Conservation (phyloP, 148 eudicot genomes). For the Heliosperma pusillum region DNA sequence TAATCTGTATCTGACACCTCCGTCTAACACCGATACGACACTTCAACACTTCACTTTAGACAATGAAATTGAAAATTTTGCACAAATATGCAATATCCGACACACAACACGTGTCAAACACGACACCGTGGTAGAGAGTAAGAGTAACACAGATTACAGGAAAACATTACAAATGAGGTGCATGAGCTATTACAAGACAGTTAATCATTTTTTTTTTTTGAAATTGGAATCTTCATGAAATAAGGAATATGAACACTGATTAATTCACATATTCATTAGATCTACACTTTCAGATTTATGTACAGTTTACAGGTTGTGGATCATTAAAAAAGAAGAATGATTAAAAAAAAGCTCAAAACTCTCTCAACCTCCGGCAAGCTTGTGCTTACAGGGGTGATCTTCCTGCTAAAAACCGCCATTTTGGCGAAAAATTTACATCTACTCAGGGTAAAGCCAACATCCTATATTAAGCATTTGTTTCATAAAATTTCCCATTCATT, state of each 20-base stretch:
- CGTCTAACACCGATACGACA: too few relatives aligned
- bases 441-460: constrained; percentile 13
- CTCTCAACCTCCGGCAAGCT: constrained; percentile 59
- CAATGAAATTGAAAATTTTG: too few relatives aligned
- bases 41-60: too few relatives aligned
- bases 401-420: constrained; percentile 13
- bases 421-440: constrained; percentile 32
- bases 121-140: too few relatives aligned
- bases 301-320: constrained; percentile 45
- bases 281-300: constrained; percentile 39
- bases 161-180: not conserved
- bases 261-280: constrained; percentile 38
- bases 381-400: constrained; percentile 50
- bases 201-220: too few relatives aligned
- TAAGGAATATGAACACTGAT: constrained; percentile 7
- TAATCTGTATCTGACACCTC: too few relatives aligned
- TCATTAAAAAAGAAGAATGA: constrained; percentile 15
- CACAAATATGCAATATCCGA: too few relatives aligned
- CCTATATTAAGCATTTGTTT: constrained; percentile 36
- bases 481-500: constrained; percentile 56
- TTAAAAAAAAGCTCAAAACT: constrained; percentile 22
- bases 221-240: too few relatives aligned
- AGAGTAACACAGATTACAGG: not conserved
- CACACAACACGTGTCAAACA: too few relatives aligned
- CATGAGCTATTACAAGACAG: too few relatives aligned